Evolutionary conservation across 1,139 yeast genomes (phyloP).

Genomic region (Diutina neorugosa): DNA sequence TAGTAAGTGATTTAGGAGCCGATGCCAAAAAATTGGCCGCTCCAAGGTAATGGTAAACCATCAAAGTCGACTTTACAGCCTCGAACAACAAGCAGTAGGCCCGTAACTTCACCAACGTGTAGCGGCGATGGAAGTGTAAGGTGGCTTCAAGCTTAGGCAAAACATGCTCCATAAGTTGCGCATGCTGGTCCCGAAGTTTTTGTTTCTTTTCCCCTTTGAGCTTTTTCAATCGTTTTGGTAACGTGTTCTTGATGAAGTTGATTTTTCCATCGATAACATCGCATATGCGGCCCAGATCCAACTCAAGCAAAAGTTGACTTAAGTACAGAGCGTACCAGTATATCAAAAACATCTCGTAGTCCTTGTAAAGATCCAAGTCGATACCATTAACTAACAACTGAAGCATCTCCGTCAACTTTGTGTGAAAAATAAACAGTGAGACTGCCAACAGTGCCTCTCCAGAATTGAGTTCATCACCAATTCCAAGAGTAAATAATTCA

Average conservation of each 20-base stretch:
- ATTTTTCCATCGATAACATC: constrained; percentile 17
- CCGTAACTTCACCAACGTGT: background rate
- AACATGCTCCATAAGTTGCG: constrained; percentile 11
- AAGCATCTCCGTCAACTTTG: constrained; percentile 58
- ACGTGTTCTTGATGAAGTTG: constrained; percentile 3
- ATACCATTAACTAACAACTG: constrained; percentile 66
- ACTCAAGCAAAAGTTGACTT: constrained; percentile 33
- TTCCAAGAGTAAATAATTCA: constrained; percentile 19
- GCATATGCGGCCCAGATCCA: constrained; percentile 35
- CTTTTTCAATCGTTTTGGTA: constrained; percentile 15
- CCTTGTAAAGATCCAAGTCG: constrained; percentile 61
- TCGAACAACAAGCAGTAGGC: constrained; percentile 14
- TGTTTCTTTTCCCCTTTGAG: constrained; percentile 15
- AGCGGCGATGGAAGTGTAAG: constrained; percentile 3
- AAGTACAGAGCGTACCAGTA: constrained; percentile 58
- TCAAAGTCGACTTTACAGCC: constrained; percentile 13
- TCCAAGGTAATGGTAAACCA: constrained; percentile 14
- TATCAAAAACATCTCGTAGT: constrained; percentile 57
- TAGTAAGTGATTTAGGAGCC: constrained; percentile 27
- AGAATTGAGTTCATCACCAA: constrained; percentile 21
- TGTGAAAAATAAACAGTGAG: constrained; percentile 55
- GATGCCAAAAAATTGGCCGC: constrained; percentile 5
- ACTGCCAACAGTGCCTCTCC: constrained; percentile 36
- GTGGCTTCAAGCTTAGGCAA: constrained; percentile 6
- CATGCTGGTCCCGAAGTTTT: constrained; percentile 12